Conservation (phyloP, 2,329 filamentous ascomycete genomes). For the Didymella keratinophila region DNA sequence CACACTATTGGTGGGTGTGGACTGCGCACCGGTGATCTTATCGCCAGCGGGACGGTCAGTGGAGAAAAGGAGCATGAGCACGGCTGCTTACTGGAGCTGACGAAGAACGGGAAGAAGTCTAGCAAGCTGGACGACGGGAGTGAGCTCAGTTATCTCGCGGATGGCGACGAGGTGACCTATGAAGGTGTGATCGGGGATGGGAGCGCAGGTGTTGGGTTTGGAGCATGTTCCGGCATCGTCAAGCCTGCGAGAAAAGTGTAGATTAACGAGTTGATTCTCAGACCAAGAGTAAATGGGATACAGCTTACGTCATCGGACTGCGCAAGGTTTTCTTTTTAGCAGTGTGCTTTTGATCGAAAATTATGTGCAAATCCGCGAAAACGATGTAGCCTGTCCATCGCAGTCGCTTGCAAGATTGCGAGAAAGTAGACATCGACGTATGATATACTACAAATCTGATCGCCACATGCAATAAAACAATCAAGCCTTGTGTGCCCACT, state of each 20-base stretch:
- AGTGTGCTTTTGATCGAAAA: background rate
- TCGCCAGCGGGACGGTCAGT: constrained; percentile 57
- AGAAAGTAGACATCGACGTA: background rate
- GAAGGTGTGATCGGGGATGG: constrained; percentile 48
- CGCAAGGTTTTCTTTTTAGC: background rate
- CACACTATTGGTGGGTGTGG: constrained; percentile 54
- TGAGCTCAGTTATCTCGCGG: constrained; percentile 51
- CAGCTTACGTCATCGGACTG: background rate
- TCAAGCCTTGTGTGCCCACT: constrained; percentile 26
- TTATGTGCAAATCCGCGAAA: too few species aligned
- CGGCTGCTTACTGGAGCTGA: constrained; percentile 54
- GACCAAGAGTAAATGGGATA: background rate
- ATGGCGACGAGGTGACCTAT: constrained; percentile 53
- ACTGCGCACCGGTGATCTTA: constrained; percentile 53
- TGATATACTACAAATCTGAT: background rate
- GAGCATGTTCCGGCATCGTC: constrained; percentile 51
- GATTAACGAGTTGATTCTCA: background rate
- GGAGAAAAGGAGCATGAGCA: constrained; percentile 49
- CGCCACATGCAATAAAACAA: background rate
- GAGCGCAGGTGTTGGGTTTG: constrained; percentile 50
- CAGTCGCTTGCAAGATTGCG: background rate
- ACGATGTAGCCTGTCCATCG: background rate
- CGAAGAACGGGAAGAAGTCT: constrained; percentile 47
- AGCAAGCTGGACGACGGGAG: constrained; percentile 40
- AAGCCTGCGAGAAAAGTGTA: constrained; percentile 33